These are phyloP conservation scores for Chenopodium formosanum DNA, from an alignment of 148 eudicot genomes.

Conservation along the genomic window DNA sequence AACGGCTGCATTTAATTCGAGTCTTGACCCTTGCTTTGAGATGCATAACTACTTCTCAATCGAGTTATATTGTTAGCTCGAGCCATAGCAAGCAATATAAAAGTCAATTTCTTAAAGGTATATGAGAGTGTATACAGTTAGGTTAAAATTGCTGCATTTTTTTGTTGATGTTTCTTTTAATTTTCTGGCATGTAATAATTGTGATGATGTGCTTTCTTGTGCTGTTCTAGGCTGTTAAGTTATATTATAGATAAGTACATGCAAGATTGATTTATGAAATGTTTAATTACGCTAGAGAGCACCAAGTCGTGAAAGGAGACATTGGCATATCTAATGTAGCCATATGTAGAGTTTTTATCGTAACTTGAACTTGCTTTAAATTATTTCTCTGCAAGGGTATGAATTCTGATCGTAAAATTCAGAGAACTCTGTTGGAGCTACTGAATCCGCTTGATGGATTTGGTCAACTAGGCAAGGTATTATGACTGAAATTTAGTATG, in stretches of 20 bases:
- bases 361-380: background rate
- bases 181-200: too few relatives aligned
- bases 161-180: too few relatives aligned
- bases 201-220: too few relatives aligned
- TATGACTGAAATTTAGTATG: too few relatives aligned
- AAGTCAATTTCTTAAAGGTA: slow-evolving; percentile 91
- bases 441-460: slow-evolving; percentile 90
- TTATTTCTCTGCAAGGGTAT: slow-evolving; percentile 69
- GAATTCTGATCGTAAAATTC: slow-evolving; percentile 97
- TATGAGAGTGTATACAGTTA: background rate
- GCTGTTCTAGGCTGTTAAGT: too few relatives aligned
- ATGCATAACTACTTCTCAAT: too few relatives aligned
- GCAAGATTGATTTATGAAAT: slow-evolving; percentile 73
- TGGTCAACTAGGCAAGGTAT: slow-evolving; percentile 49
- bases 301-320: slow-evolving; percentile 46
- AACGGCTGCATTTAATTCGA: too few relatives aligned
- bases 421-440: slow-evolving; percentile 92
- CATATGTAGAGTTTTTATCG: too few relatives aligned
- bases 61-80: slow-evolving; percentile 58
- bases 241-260: slow-evolving; percentile 47
- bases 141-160: background rate
- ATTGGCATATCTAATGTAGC: background rate
- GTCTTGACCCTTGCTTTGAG: too few relatives aligned
- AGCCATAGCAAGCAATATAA: slow-evolving; percentile 97
- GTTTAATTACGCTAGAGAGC: slow-evolving; percentile 43